Evolutionary conservation across 2,329 filamentous ascomycete species (phyloP), one percentile per base, ranked within the genome.

Genomic region (Phoma sp.): DNA sequence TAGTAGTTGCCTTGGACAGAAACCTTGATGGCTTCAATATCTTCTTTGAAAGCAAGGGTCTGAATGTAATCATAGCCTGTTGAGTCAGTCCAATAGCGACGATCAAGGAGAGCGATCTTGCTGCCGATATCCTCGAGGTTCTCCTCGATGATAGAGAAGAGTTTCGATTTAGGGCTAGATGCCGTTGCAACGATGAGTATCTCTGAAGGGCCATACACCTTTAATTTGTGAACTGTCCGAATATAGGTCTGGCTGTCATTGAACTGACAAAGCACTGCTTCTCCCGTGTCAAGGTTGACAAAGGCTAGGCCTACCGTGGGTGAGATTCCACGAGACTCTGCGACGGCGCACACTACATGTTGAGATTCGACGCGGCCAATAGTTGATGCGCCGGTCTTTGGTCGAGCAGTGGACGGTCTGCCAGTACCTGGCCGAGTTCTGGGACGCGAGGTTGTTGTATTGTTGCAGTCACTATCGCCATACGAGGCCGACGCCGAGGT

Each of bases 201-300:
- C 59, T 88, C 86, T 2, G 88, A 89, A 0, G 93, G 93, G 20
- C 89, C 85, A 64, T 91, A 90, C 20, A 96, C 86, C 46, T 85
- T 84, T 28, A 98, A 82, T 71, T 97, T 96, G 74, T 96, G 91
- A 25, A 96, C 81, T 0, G 92, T 96, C 68, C 88, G 88, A 52
- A 92, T 87, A 71, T 96, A 98, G 28, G 92, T 96, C 71, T 96
- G 92, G 51, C 88, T 96, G 73, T 98, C 93, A 68, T 89, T 92
- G 60, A 98, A 93, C 68, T 97, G 92, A 68, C 91, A 96, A 32
- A 98, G 82, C 23, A 92, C 86, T 14, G 87, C 90, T 75, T 96
- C 92, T 32, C 89, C 90, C 2, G 91, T 93, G 34, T 91, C 88
- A 3, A 96, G 81, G 67, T 98, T 96, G 68, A 97, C 81, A 68